These are phyloP conservation scores for Sphenostylis stenocarpa DNA, from an alignment of 306 rosid genomes.

Conservation along the genomic window DNA sequence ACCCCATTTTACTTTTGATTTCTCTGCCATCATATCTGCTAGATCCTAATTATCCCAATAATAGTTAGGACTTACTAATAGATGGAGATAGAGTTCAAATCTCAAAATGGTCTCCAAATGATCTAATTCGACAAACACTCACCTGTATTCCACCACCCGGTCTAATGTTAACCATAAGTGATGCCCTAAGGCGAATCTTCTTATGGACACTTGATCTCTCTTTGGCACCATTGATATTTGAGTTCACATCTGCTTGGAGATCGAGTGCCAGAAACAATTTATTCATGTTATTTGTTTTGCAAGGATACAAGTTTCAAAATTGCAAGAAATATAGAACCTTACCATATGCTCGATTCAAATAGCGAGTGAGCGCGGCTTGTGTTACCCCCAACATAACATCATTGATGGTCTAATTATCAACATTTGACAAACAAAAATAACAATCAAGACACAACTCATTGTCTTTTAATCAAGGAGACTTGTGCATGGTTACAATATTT, in stretches of 20 bases:
- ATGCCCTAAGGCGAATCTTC: conserved; percentile 49
- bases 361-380: conserved; percentile 61
- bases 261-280: not conserved
- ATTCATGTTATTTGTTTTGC: too few relatives aligned
- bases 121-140: not conserved
- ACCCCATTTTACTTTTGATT: conserved; percentile 64
- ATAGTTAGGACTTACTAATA: not conserved
- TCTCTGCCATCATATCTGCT: conserved; percentile 67
- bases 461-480: not conserved
- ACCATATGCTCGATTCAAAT: conserved; percentile 54
- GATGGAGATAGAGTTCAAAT: too few relatives aligned
- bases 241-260: conserved; percentile 11
- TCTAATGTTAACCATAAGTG: conserved; percentile 53
- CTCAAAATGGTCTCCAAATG: too few relatives aligned
- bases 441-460: not conserved
- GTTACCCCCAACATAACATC: conserved; percentile 67
- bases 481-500: not conserved
- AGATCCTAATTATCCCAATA: conserved; percentile 41
- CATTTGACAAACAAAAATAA: not conserved
- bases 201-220: not conserved
- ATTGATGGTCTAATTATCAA: conserved; percentile 54
- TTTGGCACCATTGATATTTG: not conserved
- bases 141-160: conserved; percentile 67
- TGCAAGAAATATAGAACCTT: not conserved
- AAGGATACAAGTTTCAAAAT: not conserved